A percentile compares a stretch with the other conserved stretches of the same genome.
Evolutionary conservation across 1,139 yeast genomes (phyloP).

Genomic region (Zygosaccharomyces pseudobailii): DNA sequence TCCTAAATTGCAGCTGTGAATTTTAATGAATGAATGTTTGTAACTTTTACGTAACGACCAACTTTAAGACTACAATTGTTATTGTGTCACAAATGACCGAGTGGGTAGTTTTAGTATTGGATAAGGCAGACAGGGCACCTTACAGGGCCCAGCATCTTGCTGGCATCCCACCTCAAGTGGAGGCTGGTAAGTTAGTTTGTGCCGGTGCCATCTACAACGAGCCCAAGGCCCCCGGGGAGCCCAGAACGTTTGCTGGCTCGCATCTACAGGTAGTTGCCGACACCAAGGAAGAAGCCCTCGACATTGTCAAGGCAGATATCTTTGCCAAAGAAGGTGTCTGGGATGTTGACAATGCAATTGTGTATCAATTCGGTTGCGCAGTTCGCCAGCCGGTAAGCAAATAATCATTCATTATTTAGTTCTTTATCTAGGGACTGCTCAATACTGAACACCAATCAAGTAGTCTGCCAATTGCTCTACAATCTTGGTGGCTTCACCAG

Average conservation of each 20-base stretch:
- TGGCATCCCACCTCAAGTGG: conserved; percentile 47
- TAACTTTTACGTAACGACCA: neutral
- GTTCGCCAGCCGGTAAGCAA: conserved; percentile 36
- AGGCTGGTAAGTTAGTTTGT: conserved; percentile 51
- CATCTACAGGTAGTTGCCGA: conserved; percentile 59
- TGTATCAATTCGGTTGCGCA: conserved; percentile 53
- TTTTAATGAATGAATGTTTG: neutral
- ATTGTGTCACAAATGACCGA: conserved; percentile 40
- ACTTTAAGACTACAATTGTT: neutral
- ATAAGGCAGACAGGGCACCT: conserved; percentile 53
- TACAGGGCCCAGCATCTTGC: conserved; percentile 58
- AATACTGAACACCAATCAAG: conserved; percentile 81
- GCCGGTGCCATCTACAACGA: conserved; percentile 61
- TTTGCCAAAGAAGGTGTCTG: conserved; percentile 66
- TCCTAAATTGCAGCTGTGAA: neutral
- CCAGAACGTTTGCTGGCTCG: conserved; percentile 65
- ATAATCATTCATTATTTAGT: neutral
- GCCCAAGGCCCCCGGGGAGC: conserved; percentile 39
- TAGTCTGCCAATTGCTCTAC: conserved; percentile 96
- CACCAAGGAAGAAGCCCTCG: conserved; percentile 57
- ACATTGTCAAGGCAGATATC: conserved; percentile 57
- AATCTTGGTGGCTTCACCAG: conserved; percentile 91
- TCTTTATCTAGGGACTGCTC: conserved; percentile 18
- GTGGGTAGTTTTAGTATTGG: conserved; percentile 69
- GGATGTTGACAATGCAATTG: conserved; percentile 62